Evolutionary conservation across 1,284 basidiomycete species (phyloP).

Genomic region (Ceratobasidium sp.): DNA sequence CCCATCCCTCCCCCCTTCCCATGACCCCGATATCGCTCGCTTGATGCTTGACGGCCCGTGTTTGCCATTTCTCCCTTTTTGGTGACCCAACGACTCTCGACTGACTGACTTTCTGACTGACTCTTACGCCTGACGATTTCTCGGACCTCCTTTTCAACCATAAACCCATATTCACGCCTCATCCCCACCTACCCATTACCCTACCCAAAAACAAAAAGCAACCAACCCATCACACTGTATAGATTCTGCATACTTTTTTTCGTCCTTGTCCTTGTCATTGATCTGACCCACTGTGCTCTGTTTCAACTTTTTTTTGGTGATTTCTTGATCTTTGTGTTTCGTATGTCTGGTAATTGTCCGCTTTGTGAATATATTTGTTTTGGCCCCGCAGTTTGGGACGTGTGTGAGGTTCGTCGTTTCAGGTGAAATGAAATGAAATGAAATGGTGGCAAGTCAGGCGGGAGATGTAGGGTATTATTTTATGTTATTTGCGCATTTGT

Average conservation of each 20-base stretch:
- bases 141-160: not conserved
- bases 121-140: constrained; percentile 1
- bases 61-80: not conserved
- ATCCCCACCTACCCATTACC: not conserved
- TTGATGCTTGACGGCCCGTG: not conserved
- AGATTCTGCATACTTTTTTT: not conserved
- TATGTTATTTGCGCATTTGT: too few relatives aligned
- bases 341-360: constrained; percentile 43
- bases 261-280: not conserved
- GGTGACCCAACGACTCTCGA: not conserved
- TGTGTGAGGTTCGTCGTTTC: too few relatives aligned
- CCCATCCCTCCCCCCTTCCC: not conserved
- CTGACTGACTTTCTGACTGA: not conserved
- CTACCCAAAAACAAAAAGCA: not conserved
- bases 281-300: not conserved
- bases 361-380: constrained; percentile 29
- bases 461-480: too few relatives aligned
- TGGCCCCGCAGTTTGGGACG: not conserved
- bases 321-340: constrained; percentile 31
- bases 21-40: not conserved
- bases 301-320: constrained; percentile 5
- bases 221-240: constrained; percentile 10
- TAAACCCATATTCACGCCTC: not conserved
- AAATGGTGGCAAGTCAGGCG: too few relatives aligned
- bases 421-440: too few relatives aligned